Evolutionary conservation across 495 filamentous ascomycete species (phyloP).

Genomic region (Oidiodendron maius): DNA sequence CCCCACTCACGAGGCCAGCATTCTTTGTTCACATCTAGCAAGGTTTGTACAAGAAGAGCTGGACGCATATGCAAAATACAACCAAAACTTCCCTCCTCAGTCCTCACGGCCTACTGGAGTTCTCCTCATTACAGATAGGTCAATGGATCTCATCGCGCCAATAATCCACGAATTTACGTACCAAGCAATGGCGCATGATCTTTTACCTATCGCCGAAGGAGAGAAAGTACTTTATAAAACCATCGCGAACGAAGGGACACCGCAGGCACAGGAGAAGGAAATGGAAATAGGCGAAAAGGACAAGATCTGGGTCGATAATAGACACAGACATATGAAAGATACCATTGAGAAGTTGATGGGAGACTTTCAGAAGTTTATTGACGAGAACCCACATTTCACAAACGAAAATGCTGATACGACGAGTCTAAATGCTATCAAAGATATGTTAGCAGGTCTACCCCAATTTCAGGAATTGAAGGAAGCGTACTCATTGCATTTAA

Average conservation of each 20-base stretch:
- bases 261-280: conserved; percentile 71
- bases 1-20: conserved; percentile 75
- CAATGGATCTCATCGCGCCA: conserved; percentile 85
- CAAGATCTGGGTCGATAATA: conserved; percentile 86
- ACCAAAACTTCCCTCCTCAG: conserved; percentile 77
- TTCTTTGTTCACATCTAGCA: conserved; percentile 81
- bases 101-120: conserved; percentile 77
- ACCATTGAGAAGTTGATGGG: conserved; percentile 88
- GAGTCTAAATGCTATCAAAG: conserved; percentile 86
- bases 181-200: conserved; percentile 94
- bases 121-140: conserved; percentile 81
- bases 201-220: conserved; percentile 78
- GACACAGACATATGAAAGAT: conserved; percentile 96
- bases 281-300: conserved; percentile 87
- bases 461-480: conserved; percentile 95
- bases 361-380: conserved; percentile 87
- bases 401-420: conserved; percentile 58
- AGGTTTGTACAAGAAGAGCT: conserved; percentile 88
- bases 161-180: conserved; percentile 96
- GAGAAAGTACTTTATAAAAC: conserved; percentile 86
- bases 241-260: conserved; percentile 60
- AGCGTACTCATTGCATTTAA: conserved; percentile 88
- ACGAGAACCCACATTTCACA: conserved; percentile 90
- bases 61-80: conserved; percentile 75
- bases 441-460: conserved; percentile 91